Base-by-base conservation (phyloP, 2,329 filamentous ascomycete genomes). In the Bipolaris bicolor region DNA sequence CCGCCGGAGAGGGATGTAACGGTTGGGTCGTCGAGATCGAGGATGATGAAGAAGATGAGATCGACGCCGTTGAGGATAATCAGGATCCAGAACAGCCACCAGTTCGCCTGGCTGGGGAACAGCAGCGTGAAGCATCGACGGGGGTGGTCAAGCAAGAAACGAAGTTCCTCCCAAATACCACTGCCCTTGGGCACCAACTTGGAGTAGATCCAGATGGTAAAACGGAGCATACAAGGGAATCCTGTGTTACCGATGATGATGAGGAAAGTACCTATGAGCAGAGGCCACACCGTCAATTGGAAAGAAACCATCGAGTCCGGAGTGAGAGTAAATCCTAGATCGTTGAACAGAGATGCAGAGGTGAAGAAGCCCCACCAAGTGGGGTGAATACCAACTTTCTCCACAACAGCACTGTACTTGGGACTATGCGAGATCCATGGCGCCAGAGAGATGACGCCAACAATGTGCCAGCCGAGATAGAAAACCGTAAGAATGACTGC, bases 361-460 rank as follows among this genome's bases (percentile, higher is more conserved):
- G 91, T 97, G 78, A 94, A 99, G 65, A 99, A 87, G 0, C 86
- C 92, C 90, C 95, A 99, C 95, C 95, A 99, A 0, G 86, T 84
- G 39, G 86, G 86, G 55, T 83, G 88, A 64, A 90, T 79, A 7
- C 86, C 87, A 49, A 80, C 82, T 0, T 73, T 76, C 1, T 83
- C 80, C n/a, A 97, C 85, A 15, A 94, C 57, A 11, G 41, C 72
- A 0, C 80, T 64, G 75, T 91, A 97, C 2, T 77, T 79, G 0
- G 80, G 59, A 41, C 83, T 86, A 20, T 86, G 79, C 26, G 88
- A 72, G 55, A 98, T 96, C 89, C 92, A 99, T 0, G 92, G 91
- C 3, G 91, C 71, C 11, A 97, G 77, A 64, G 87, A 88, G 26
- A 92, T 73, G 36, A 96, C 79, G 0, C 89, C 91, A 3, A 97